Evolutionary conservation across 768 basidiomycete genomes (phyloP).

Genomic region (Suillus paluster): DNA sequence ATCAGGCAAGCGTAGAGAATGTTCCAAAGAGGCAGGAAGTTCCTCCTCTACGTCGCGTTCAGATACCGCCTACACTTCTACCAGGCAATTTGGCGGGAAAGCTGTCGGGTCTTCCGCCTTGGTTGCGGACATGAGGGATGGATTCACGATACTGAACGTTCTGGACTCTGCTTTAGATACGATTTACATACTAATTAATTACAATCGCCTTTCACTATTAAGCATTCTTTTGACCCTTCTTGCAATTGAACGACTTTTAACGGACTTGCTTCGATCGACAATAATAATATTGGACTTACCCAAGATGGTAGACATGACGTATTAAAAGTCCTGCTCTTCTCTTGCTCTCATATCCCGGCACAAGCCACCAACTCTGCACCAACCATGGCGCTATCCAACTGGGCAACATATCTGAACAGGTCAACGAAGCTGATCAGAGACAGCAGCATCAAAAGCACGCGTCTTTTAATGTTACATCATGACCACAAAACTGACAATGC

Average conservation of each 20-base stretch:
- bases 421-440: constrained; percentile 44
- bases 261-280: neutral
- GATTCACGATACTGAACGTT: neutral
- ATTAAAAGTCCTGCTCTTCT: neutral
- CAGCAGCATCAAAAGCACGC: constrained; percentile 46
- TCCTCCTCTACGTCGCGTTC: constrained; percentile 3
- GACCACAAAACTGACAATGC: constrained; percentile 15
- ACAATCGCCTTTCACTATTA: neutral
- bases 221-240: neutral
- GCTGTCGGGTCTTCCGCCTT: neutral
- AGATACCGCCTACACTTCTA: constrained; percentile 7
- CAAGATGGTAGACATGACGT: constrained; percentile 1
- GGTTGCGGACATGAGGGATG: neutral
- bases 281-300: neutral
- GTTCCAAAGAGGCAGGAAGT: constrained; percentile 3
- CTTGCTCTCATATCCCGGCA: neutral
- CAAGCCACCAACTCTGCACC: neutral
- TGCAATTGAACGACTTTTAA: neutral
- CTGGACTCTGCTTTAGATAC: neutral
- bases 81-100: constrained; percentile 8
- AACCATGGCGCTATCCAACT: constrained; percentile 30
- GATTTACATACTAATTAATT: neutral
- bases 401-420: constrained; percentile 41
- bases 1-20: constrained; percentile 2
- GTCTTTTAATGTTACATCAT: constrained; percentile 17